Evolutionary conservation across 2,329 filamentous ascomycete genomes (phyloP).

Genomic region (Diaporthe ampelina): DNA sequence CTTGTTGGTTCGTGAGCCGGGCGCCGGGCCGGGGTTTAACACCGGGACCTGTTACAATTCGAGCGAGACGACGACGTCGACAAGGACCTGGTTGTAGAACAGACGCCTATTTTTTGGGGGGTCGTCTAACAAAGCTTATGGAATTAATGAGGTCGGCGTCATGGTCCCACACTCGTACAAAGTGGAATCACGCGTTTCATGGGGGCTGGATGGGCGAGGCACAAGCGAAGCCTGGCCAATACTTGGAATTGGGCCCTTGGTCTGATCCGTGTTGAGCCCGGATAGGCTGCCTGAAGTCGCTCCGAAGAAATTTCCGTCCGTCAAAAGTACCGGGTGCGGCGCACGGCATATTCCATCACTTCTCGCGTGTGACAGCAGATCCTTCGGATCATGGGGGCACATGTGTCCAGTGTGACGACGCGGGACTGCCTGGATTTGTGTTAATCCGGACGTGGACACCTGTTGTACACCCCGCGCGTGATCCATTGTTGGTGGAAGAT

Average conservation of each 20-base stretch:
- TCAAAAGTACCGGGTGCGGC: conserved; percentile 11
- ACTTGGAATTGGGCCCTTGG: neutral
- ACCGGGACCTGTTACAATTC: neutral
- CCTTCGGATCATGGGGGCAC: conserved; percentile 23
- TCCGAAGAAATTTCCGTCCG: neutral
- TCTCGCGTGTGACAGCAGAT: conserved; percentile 23
- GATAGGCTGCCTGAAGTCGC: conserved; percentile 15
- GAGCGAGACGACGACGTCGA: conserved; percentile 10
- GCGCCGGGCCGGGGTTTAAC: neutral
- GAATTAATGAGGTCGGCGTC: neutral
- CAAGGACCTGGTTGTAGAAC: neutral
- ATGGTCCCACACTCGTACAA: neutral
- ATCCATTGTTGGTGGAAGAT: conserved; percentile 3
- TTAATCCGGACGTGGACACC: neutral
- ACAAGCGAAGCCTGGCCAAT: neutral
- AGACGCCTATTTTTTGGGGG: neutral
- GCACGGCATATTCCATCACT: conserved; percentile 17
- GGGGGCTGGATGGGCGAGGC: neutral
- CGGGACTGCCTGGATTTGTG: conserved; percentile 12
- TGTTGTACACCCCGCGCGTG: conserved; percentile 13
- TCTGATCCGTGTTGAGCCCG: neutral
- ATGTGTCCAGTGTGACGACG: conserved; percentile 32
- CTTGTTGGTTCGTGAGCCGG: neutral
- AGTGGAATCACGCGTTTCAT: neutral
- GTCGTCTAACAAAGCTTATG: neutral